These are phyloP conservation scores for Fusarium sp. DNA, from an alignment of 2,329 filamentous ascomycete genomes.

Conservation along the genomic window DNA sequence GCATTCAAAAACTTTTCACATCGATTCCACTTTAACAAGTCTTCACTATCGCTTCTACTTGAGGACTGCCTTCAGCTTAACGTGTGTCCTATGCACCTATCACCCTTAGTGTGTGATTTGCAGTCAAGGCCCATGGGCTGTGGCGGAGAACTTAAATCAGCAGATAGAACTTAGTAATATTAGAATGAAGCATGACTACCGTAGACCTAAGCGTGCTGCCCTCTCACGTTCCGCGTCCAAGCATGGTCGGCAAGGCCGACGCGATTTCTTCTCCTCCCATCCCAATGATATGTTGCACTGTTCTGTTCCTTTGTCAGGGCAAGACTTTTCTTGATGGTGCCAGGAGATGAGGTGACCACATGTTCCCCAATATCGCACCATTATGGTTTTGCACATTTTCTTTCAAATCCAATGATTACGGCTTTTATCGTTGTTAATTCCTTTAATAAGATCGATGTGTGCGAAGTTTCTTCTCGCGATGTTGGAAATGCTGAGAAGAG, in stretches of 20 bases:
- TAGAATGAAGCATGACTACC: background rate
- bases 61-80: rapidly evolving
- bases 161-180: background rate
- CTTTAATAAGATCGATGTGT: rapidly evolving
- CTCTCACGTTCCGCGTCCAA: background rate
- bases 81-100: rapidly evolving
- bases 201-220: background rate
- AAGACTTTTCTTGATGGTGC: background rate
- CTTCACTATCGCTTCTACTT: background rate
- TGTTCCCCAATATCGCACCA: background rate
- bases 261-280: background rate
- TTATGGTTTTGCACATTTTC: background rate
- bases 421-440: rapidly evolving
- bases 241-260: background rate
- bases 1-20: rapidly evolving
- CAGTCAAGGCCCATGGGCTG: rapidly evolving
- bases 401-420: rapidly evolving
- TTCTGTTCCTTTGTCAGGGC: background rate
- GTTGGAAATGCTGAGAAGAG: no score
- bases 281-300: background rate
- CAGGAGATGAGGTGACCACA: background rate
- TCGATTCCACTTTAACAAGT: background rate
- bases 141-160: no score
- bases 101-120: rapidly evolving
- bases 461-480: rapidly evolving